Percentiles rank a stretch among this genome's conserved stretches.
phyloP scores from a whole-genome alignment of 352 stramenopile genomes.

The Phytophthora pinifolia region DNA sequence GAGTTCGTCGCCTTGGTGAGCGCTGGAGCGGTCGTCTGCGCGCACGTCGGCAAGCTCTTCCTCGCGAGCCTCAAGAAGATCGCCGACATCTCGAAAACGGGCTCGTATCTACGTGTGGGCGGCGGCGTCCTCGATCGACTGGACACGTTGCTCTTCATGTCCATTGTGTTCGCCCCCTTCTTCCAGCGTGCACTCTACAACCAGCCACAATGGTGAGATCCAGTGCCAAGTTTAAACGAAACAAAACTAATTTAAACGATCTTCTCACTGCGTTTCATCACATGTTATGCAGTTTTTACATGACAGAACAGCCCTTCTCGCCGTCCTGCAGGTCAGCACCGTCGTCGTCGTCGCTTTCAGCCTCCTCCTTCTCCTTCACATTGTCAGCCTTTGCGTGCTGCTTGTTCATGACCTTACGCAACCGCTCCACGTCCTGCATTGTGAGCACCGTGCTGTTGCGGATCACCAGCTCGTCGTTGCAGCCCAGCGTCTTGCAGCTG shows the following conservation, averaged over 20 bases:
- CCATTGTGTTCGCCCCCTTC: conserved; percentile 53
- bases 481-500: conserved; percentile 54
- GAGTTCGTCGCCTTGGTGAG: conserved; percentile 33
- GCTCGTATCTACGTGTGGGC: conserved; percentile 48
- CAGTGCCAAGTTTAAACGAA: background rate
- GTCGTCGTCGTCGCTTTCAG: conserved; percentile 31
- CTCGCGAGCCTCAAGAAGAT: conserved; percentile 68
- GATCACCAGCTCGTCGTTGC: conserved; percentile 66
- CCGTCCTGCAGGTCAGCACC: conserved; percentile 23
- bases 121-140: conserved; percentile 58
- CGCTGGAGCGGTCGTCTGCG: conserved; percentile 36
- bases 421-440: conserved; percentile 67
- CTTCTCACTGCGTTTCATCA: no score
- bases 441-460: conserved; percentile 83
- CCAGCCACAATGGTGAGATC: conserved; percentile 30
- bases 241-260: no score
- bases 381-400: conserved; percentile 18
- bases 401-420: conserved; percentile 52
- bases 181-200: conserved; percentile 41
- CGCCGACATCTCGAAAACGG: conserved; percentile 43
- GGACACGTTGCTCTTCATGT: conserved; percentile 61
- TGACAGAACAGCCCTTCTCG: conserved; percentile 33
- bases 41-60: conserved; percentile 59
- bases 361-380: conserved; percentile 10
- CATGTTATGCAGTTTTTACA: conserved; percentile 18